Percentiles rank a stretch among this genome's conserved stretches.
Evolutionary conservation across 2,329 filamentous ascomycete genomes (phyloP).

Genomic region (Cordyceps javanica): DNA sequence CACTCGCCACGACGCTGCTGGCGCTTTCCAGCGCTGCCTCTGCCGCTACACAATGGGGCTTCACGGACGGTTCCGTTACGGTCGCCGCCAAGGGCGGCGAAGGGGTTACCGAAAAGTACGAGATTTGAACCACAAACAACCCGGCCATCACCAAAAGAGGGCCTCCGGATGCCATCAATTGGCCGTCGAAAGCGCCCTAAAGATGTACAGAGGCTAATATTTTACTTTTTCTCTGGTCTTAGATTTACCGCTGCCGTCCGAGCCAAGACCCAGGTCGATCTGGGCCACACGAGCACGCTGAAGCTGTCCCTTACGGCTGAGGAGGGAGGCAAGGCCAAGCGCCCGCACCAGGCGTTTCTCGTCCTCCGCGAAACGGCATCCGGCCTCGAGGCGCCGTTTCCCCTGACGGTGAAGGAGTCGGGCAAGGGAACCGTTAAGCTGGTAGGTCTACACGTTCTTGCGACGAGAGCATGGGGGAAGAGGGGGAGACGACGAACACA

Average conservation of each 20-base stretch:
- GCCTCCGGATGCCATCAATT: not conserved
- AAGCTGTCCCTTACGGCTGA: constrained; percentile 78
- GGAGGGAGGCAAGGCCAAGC: constrained; percentile 70
- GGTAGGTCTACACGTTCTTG: constrained; percentile 44
- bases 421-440: constrained; percentile 82
- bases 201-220: constrained; percentile 21
- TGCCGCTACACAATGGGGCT: constrained; percentile 61
- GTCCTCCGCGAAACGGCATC: constrained; percentile 67
- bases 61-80: constrained; percentile 64
- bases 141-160: not conserved
- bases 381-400: constrained; percentile 81
- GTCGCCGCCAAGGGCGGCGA: constrained; percentile 60
- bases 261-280: constrained; percentile 55
- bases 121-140: no score
- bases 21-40: constrained; percentile 44
- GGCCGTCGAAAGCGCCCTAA: not conserved
- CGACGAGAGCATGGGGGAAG: not conserved
- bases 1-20: constrained; percentile 33
- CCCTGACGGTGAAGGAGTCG: constrained; percentile 75
- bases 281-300: constrained; percentile 65
- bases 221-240: constrained; percentile 8
- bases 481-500: not conserved
- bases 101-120: constrained; percentile 58
- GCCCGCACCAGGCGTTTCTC: constrained; percentile 91
- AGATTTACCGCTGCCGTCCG: constrained; percentile 56